phyloP scores from a whole-genome alignment of 768 basidiomycete species.

The Suillus occidentalis region DNA sequence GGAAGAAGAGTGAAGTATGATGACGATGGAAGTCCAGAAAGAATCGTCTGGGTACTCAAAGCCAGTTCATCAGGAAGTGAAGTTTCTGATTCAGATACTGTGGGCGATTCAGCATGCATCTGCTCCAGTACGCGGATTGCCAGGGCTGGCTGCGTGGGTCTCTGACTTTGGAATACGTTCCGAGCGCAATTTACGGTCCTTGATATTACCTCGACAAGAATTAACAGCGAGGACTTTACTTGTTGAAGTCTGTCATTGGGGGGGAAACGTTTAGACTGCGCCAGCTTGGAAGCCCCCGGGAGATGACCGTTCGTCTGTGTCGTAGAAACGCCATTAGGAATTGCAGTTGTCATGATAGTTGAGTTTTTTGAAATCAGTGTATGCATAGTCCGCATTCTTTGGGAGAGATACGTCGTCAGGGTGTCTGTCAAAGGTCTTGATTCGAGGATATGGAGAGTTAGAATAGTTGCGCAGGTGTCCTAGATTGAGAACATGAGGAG shows the following conservation, averaged over 20 bases:
- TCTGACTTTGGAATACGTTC: conserved; percentile 50
- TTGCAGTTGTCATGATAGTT: conserved; percentile 8
- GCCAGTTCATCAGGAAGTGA: conserved; percentile 51
- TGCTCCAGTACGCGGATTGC: conserved; percentile 56
- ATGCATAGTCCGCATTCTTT: conserved; percentile 64
- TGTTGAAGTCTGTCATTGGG: conserved; percentile 44
- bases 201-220: conserved; percentile 54
- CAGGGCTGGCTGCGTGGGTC: conserved; percentile 40
- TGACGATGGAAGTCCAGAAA: conserved; percentile 77
- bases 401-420: conserved; percentile 65
- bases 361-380: conserved; percentile 38
- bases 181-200: conserved; percentile 59
- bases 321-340: conserved; percentile 33
- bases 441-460: conserved; percentile 88
- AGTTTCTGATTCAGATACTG: conserved; percentile 19
- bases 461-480: conserved; percentile 75
- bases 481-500: conserved; percentile 27
- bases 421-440: conserved; percentile 78
- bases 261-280: conserved; percentile 12
- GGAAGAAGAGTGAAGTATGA: conserved; percentile 82
- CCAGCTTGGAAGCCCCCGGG: conserved; percentile 17
- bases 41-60: conserved; percentile 65
- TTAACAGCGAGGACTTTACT: conserved; percentile 53
- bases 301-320: conserved; percentile 37
- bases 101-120: conserved; percentile 55